A percentile compares a stretch with the other conserved stretches of the same genome.
phyloP scores from a whole-genome alignment of 352 stramenopile species.

The Phytophthora idaei region DNA sequence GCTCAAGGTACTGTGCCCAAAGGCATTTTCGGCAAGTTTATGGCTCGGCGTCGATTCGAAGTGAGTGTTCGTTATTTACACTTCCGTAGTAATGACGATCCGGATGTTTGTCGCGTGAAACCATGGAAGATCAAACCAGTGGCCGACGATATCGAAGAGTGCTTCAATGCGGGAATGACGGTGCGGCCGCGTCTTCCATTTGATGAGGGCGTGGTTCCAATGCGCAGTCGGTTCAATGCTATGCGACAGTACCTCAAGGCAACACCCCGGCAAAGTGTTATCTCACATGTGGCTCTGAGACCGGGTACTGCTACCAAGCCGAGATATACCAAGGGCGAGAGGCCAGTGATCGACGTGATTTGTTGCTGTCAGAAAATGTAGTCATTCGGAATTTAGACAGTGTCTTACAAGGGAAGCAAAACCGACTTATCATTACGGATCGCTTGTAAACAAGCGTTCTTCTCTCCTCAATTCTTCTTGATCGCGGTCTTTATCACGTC shows the following conservation, averaged over 20 bases:
- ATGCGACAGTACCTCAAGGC: constrained; percentile 7
- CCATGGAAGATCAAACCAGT: constrained; percentile 6
- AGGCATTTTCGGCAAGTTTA: constrained; percentile 9
- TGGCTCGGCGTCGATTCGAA: constrained; percentile 2
- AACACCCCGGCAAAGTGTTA: constrained; percentile 7
- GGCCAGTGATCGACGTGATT: background rate
- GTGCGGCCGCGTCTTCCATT: background rate
- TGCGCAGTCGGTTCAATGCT: constrained; percentile 7
- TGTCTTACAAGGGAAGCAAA: background rate
- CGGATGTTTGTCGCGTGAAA: background rate
- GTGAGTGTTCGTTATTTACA: background rate
- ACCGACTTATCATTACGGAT: constrained; percentile 9
- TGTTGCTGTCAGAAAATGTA: constrained; percentile 1
- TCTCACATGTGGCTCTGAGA: background rate
- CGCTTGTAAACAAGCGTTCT: constrained; percentile 11
- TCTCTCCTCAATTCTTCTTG: constrained; percentile 8
- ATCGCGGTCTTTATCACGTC: constrained; percentile 6
- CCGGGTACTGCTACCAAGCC: constrained; percentile 5
- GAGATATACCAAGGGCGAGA: constrained; percentile 9
- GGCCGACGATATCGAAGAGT: background rate
- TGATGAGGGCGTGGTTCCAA: constrained; percentile 9
- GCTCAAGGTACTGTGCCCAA: background rate
- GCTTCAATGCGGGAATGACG: background rate
- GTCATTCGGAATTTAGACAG: constrained; percentile 9
- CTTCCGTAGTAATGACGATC: constrained; percentile 2